Evolutionary conservation across 257 asterid genomes (phyloP).

Genomic region (Lithospermum erythrorhizon): DNA sequence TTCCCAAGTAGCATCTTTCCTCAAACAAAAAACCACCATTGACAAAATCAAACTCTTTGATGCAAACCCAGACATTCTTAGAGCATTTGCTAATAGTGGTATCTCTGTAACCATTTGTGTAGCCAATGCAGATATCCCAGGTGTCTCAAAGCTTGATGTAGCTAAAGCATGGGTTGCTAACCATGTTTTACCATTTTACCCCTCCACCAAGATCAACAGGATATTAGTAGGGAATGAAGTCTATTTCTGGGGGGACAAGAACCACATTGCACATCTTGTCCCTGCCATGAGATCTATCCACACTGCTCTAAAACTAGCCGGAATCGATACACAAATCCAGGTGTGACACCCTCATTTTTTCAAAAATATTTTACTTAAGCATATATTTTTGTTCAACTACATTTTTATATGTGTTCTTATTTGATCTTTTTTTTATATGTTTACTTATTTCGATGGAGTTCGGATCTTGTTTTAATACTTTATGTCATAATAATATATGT

Average conservation of each 20-base stretch:
- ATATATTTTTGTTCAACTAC: too few species aligned
- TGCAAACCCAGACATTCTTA: constrained; percentile 26
- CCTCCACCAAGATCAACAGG: constrained; percentile 19
- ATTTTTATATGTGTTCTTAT: too few species aligned
- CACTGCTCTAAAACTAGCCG: constrained; percentile 24
- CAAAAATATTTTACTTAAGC: too few species aligned
- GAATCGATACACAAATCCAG: constrained; percentile 8
- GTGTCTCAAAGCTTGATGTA: constrained; percentile 11
- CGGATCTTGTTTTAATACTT: too few species aligned
- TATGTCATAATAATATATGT: too few species aligned
- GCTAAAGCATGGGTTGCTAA: constrained; percentile 25
- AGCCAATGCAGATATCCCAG: constrained; percentile 14
- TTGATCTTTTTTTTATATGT: too few species aligned
- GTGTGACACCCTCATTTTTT: not conserved
- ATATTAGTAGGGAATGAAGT: constrained; percentile 27
- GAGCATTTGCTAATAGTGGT: constrained; percentile 27
- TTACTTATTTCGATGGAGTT: too few species aligned
- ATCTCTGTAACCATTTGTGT: constrained; percentile 30
- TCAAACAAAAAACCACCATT: constrained; percentile 25
- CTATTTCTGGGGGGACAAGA: constrained; percentile 14
- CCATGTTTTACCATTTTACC: constrained; percentile 20
- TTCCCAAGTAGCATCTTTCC: constrained; percentile 25
- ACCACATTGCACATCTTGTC: constrained; percentile 22
- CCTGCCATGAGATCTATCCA: constrained; percentile 39
- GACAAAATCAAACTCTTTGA: constrained; percentile 36